Evolutionary conservation across 2,329 filamentous ascomycete species (phyloP), one percentile per base, ranked within the genome.

Genomic region (Pestalotiopsis sp.): DNA sequence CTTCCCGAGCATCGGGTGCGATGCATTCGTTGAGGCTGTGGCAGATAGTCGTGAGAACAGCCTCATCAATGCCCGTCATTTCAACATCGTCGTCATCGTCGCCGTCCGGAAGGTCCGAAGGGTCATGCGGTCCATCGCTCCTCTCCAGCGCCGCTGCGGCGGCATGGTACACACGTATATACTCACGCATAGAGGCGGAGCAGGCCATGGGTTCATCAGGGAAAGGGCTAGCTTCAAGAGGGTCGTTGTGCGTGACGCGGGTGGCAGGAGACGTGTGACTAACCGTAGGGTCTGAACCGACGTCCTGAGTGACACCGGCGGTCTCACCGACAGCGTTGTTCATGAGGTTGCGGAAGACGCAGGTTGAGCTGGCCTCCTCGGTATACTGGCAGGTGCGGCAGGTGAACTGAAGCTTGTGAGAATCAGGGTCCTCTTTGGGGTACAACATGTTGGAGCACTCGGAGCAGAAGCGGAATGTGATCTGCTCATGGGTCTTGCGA

Each of bases 401-500:
- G 72, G 93, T 94, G 83, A 97, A 99, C 85, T 97, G 92, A 74
- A 99, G 91, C 76, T 91, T 91, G 84, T 93, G 93, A 71, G 90
- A 90, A 70, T 91, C 86, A 71, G 92, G 90, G 82, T 99, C 94
- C 85, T 99, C 97, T 83, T 97, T 96, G 65, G 96, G 96, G 79
- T 98, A 98, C 67, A 99, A 87, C 89, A 99, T 93, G 86, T 99
- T 99, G 76, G 95, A 97, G 85, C 96, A 99, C 87, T 99, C 96
- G 75, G 94, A 94, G 86, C 96, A 99, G 87, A 99, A 99, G 78
- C 93, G 92, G 83, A 98, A 99, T 62, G 93, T 94, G 81, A 98
- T 95, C 81, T 97, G 94, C 83, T 95, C 91, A 72, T 85, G 84
- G 76, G 86, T 86, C 75, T 86, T 83, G 69, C 77, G 80, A 65